Evolutionary conservation across 2,329 filamentous ascomycete genomes (phyloP), one percentile per base, ranked within the genome.

Genomic region (Cladosporium sphaerospermum): DNA sequence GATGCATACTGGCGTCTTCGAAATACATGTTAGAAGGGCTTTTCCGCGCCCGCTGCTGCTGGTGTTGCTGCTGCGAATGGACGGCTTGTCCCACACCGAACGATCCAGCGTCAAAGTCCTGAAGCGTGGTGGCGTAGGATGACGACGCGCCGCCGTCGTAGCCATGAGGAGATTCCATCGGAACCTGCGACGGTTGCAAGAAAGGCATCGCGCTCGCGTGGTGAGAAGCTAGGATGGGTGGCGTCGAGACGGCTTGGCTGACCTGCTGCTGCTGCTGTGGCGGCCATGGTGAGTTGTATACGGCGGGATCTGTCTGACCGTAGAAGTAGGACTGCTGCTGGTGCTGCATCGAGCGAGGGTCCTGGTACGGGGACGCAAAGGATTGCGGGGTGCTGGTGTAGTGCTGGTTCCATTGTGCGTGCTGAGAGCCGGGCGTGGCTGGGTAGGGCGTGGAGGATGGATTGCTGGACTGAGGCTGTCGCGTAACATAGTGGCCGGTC

Each of bases 1-100:
- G 62, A 52, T 72, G 71, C 64, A 71, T 68, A 54, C 66, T 75
- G 5, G 69, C 70, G 57, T 70, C 70, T 41, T 75, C 72, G 46
- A 61, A 64, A 41, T 65, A 65, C 51, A 64, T 60, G 5, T 60
- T 55, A 6, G 62, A 60, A 2, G 51, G 45, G 7, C 16, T 46
- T 10, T 43, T 39, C 40, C 37, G 42, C 16, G 23, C 36, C 32
- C 39, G 47, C 18, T 37, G 31, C 6, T 39, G 51, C 18, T 14
- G 18, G 55, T 59, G 47, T 14, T 40, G 50, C 28, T 47, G 44
- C 32, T 48, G 54, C 33, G 51, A 44, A 14, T 47, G 48, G 28
- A 51, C 7, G 28, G 40, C 40, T 10, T 54, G 53, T n/a, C 33
- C 40, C 16, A 43, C 11, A 2, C 50, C 50, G 42, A 45, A 53